A percentile compares a stretch with the other conserved stretches of the same genome.
phyloP scores from a whole-genome alignment of 345 rosid species.

The Eucalyptus lansdowneana region DNA sequence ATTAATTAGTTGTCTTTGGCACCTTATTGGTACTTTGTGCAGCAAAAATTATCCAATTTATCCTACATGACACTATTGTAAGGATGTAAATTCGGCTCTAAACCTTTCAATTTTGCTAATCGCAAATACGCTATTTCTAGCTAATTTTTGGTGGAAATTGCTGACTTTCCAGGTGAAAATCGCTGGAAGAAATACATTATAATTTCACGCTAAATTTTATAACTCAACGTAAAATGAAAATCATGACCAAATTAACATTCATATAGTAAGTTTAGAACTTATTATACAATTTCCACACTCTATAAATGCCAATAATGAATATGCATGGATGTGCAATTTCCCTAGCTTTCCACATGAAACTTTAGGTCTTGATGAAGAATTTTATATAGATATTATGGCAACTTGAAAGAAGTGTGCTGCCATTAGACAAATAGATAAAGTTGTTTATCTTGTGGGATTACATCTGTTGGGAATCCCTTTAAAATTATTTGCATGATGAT shows the following conservation, averaged over 20 bases:
- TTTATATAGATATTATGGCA: neutral
- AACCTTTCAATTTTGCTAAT: neutral
- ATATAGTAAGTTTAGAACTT: neutral
- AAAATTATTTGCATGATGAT: neutral
- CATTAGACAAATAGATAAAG: neutral
- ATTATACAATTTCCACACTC: neutral
- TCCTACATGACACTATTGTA: neutral
- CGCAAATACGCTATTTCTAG: accelerated
- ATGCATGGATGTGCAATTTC: neutral
- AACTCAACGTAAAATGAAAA: neutral
- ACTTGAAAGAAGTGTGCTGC: neutral
- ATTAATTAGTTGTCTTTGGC: neutral
- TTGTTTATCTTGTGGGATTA: neutral
- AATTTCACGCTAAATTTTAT: neutral
- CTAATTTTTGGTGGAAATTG: accelerated
- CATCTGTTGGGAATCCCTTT: neutral
- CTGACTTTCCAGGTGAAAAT: accelerated
- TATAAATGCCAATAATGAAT: neutral
- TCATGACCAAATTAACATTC: accelerated
- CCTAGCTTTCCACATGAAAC: neutral
- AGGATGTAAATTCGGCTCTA: accelerated
- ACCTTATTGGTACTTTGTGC: neutral
- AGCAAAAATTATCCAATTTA: neutral
- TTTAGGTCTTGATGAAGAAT: neutral
- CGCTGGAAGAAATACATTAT: accelerated